Evolutionary conservation across 169 alveolate species (phyloP), one percentile per base, ranked within the genome.

Genomic region (Plasmodium berghei): DNA sequence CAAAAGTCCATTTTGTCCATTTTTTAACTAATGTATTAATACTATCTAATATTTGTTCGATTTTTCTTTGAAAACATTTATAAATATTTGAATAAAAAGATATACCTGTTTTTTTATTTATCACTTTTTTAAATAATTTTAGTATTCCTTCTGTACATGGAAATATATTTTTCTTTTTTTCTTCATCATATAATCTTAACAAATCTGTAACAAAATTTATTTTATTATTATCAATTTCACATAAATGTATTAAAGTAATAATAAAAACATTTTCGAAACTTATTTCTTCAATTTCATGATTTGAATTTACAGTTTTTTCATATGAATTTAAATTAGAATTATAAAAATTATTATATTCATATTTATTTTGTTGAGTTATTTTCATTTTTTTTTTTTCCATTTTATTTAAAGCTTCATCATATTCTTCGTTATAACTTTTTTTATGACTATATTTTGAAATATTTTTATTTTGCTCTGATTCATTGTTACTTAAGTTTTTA

Each of bases 1-100:
- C 22, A 58, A 83, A 66, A 5, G 70, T 71, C 90, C 90, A 83
- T 8, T 16, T 46, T n/a, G 55, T 72, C 90, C 90, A 83, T 48
- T 83, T 83, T 2, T 71, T 66, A 20, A 66, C 26, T n/a, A 67
- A 48, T 1, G 55, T 67, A 69, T 83, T 71, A 45, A 83, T 72
- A 49, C 85, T 46, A 16, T 66, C 85, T 42, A 83, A 16, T 34
- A 83, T 55, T 2, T 67, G 71, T 3, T 40, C 6, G 2, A 67
- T 48, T 12, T 83, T 69, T n/a, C 9, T 55, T 83, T 83, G 85
- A 5, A 83, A 83, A 9, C 73, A 40, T 59, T 67, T 49, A 24
- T 67, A 83, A 26, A 83, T 34, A 48, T 67, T 72, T 22, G 45
- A 72, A 48, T 54, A 46, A 46, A 83, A 83, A 61, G 18, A 83